Base-by-base conservation (phyloP, 345 rosid genomes). In the Eucalyptus sideroxylon region DNA sequence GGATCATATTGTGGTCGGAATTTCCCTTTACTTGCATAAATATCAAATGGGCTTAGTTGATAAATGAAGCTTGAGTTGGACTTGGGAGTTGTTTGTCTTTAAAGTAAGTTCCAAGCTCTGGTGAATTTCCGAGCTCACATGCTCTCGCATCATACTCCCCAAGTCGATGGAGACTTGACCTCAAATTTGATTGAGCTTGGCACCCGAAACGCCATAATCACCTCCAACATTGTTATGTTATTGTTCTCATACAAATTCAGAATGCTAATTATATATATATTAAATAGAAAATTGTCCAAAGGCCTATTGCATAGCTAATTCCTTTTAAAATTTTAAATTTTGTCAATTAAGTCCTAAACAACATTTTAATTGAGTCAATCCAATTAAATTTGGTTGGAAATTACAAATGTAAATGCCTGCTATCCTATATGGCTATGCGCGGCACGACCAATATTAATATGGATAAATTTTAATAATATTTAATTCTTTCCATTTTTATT, bases 361-460 rank as follows among this genome's bases (percentile, higher is more conserved):
- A 0, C 59, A 53, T 53, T 53, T 21, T 53, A 8, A 1, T 53
- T 53, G 11, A 53, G 11, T 53, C 59, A 53, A 53, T 53, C 59
- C 59, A 53, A 53, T 53, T 53, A 53, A 53, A 21, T 53, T 19
- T 53, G 59, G 26, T 21, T 53, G 26, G 1, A 53, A 53, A 53
- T 53, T 21, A 19, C 59, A 8, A 0, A 21, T 1, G 11, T 53
- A 8, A 53, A 53, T 8, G 5, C 11, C 0, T 0, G 0, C 26
- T 53, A 53, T 21, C 59, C 11, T 53, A 53, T 53, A 53, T 53
- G 24, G 24, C 59, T 19, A 53, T 53, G 59, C 1, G 0, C 1
- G 0, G 59, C 59, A 53, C 0, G 10, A 53, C 10, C 10, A 19
- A 53, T 8, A 21, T 53, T 53, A 53, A 53, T 53, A 53, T 53